A percentile compares a stretch with the other conserved stretches of the same genome.
phyloP scores from a whole-genome alignment of 1,139 yeast genomes.

The Martiniozyma asiatica region DNA sequence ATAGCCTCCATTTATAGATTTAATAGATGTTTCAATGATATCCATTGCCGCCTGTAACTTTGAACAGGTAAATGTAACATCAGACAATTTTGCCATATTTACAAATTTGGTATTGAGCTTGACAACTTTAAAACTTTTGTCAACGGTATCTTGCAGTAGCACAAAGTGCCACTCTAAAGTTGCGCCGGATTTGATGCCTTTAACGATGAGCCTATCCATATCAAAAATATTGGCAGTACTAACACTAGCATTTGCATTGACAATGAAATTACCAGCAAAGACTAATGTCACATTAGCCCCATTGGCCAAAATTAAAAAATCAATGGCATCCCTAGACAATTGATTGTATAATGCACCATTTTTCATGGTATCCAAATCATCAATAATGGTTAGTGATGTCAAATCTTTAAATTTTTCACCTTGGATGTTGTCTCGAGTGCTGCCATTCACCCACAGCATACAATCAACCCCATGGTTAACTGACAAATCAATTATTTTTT shows the following conservation, averaged over 20 bases:
- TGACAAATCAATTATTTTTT: conserved; percentile 12
- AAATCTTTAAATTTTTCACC: not conserved
- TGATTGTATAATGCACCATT: conserved; percentile 22
- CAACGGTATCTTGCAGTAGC: too few relatives aligned
- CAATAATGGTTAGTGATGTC: conserved; percentile 2
- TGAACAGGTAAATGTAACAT: conserved; percentile 17
- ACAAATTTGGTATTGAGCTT: too few relatives aligned
- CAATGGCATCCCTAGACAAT: conserved; percentile 15
- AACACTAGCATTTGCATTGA: too few relatives aligned
- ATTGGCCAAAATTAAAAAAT: too few relatives aligned
- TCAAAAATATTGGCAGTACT: conserved; percentile 25
- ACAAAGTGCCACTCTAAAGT: too few relatives aligned
- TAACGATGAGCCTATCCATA: not conserved
- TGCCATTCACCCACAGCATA: conserved; percentile 14
- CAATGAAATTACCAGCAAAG: too few relatives aligned
- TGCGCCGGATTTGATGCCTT: conserved; percentile 1
- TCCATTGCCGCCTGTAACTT: conserved; percentile 22
- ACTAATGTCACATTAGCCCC: too few relatives aligned
- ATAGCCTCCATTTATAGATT: conserved; percentile 27
- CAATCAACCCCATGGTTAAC: conserved; percentile 8
- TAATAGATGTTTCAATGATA: conserved; percentile 31
- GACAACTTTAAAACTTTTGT: too few relatives aligned
- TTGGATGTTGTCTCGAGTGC: not conserved
- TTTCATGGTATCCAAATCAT: conserved; percentile 22
- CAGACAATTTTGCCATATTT: too few relatives aligned